Percentiles rank a stretch among this genome's conserved stretches.
These are phyloP conservation scores for Oryza coarctata DNA, from an alignment of 176 grass and related monocot species.

Conservation along the genomic window DNA sequence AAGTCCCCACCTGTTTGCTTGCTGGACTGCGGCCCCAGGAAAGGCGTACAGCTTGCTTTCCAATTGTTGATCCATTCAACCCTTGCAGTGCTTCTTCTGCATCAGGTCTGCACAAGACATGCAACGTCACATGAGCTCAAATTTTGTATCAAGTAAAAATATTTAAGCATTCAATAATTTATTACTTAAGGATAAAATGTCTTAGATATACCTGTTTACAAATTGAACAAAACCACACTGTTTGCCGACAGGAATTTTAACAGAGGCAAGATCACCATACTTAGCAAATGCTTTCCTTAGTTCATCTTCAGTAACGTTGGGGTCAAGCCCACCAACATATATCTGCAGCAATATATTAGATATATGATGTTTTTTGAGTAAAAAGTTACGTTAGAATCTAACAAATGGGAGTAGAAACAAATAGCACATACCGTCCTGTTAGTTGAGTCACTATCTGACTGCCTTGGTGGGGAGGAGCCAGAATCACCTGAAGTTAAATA, in stretches of 20 bases:
- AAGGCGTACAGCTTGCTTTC: conserved; percentile 84
- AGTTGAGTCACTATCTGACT: conserved; percentile 53
- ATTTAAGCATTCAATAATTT: background rate
- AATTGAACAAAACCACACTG: conserved; percentile 96
- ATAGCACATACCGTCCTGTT: conserved; percentile 47
- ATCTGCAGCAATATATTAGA: conserved; percentile 55
- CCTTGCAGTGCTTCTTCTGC: conserved; percentile 95
- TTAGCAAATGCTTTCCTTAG: conserved; percentile 79
- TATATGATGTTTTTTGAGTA: background rate
- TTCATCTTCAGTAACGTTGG: conserved; percentile 78
- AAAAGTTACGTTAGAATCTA: background rate
- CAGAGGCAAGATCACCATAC: conserved; percentile 86
- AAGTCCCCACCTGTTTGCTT: conserved; percentile 69
- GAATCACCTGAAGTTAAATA: conserved; percentile 50
- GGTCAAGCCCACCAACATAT: conserved; percentile 89
- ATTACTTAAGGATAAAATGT: conserved; percentile 13
- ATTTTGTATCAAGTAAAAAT: conserved; percentile 11
- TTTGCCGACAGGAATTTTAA: conserved; percentile 93
- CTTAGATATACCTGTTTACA: conserved; percentile 66
- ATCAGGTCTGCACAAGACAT: conserved; percentile 59
- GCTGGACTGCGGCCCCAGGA: conserved; percentile 92
- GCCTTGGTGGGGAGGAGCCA: conserved; percentile 52
- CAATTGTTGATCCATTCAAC: conserved; percentile 73
- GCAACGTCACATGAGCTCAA: background rate
- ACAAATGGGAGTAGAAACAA: conserved; percentile 1